Conservation (phyloP, 2,329 filamentous ascomycete genomes). For the Xylariaceae sp. region DNA sequence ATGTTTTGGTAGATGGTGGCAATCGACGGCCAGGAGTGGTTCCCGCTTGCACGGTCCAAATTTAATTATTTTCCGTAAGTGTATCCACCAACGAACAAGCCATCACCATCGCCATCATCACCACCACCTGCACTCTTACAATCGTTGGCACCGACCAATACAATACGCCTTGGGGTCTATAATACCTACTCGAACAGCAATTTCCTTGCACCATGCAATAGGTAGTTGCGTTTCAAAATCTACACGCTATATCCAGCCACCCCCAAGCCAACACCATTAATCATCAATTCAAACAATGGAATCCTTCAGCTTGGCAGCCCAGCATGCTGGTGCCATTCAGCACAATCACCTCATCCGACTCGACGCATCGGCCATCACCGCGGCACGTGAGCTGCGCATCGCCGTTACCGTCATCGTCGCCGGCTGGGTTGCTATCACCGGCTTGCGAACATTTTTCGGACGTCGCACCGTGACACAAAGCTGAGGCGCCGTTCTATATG, state of each 20-base stretch:
- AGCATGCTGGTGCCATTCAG: constrained; percentile 45
- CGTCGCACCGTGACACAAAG: neutral
- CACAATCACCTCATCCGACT: constrained; percentile 44
- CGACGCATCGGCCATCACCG: constrained; percentile 36
- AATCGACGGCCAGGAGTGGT: neutral
- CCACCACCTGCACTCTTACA: no score
- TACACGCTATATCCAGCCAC: neutral
- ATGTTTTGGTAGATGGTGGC: no score
- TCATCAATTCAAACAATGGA: constrained; percentile 38
- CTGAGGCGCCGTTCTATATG: neutral
- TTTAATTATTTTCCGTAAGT: neutral
- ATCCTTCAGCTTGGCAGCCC: constrained; percentile 44
- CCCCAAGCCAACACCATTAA: neutral
- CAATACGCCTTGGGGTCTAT: no score
- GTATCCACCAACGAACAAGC: constrained; percentile 8
- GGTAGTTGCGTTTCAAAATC: neutral
- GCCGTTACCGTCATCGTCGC: constrained; percentile 40
- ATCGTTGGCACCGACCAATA: neutral
- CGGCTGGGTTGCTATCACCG: constrained; percentile 44
- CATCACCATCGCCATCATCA: neutral
- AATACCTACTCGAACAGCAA: no score
- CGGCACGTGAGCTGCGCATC: constrained; percentile 42
- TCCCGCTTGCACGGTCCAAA: constrained; percentile 4
- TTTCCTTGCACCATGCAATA: constrained; percentile 1
- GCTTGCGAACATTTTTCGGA: constrained; percentile 35